Base-by-base conservation (phyloP, 139 green algal species). In the Auxenochlorella pyrenoidosa region DNA sequence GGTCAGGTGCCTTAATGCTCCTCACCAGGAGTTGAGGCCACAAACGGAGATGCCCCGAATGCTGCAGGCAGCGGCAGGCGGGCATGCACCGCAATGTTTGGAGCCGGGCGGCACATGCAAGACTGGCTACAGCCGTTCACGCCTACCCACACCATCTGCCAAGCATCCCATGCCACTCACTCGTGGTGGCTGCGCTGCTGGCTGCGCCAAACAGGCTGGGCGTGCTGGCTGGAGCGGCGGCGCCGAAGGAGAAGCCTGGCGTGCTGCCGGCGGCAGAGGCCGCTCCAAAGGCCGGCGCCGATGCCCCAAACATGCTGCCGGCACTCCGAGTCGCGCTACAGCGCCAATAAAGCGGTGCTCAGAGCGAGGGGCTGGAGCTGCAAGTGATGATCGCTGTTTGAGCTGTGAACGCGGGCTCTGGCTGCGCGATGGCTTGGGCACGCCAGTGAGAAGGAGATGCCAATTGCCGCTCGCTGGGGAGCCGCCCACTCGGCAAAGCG, bases 231-330 rank as follows among this genome's bases (percentile, higher is more conserved):
- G 66, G 18, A 30, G 87, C 85, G 22, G 87, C 85, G 22, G 58
- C 77, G 36, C 85, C 85, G 63, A 89, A 89, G 6, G 26, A 68
- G 66, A 47, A 58, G 36, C 34, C 22, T 6, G 75, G 15, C 13
- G 59, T 88, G 34, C 80, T 51, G 38, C 71, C 80, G 26, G 83
- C 51, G 75, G 68, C 71, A 12, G 87, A 19, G 28, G 87, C 43
- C 32, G 68, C 66, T 8, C 85, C 88, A 54, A 91, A 91, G 21
- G 85, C 88, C 24, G 85, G 85, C 26, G 75, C 51, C 60, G 36
- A 63, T 85, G 36, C 51, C 2, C 66, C 32, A 40, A 73, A 73
- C 66, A 73, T 73, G 63, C 18, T 34, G 63, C 66, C 30, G 15
- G 32, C 66, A 22, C 16, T 63, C 13, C 22, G 12, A 3, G 2